These are phyloP conservation scores for Penicillium expansum DNA, from an alignment of 2,329 filamentous ascomycete genomes.

Conservation along the genomic window DNA sequence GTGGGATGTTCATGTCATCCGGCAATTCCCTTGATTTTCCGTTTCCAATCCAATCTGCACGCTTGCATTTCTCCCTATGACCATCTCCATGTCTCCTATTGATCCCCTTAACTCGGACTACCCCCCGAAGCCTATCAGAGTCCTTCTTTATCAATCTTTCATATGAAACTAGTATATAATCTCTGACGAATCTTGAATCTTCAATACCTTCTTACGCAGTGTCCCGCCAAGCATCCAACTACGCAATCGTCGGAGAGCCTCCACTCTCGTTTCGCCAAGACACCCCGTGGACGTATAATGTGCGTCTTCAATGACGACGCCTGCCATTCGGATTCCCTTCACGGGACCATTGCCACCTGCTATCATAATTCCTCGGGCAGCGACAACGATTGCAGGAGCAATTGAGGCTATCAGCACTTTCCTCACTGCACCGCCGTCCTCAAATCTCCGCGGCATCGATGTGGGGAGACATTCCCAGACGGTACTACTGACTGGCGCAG, in stretches of 20 bases:
- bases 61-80: slow-evolving; percentile 1
- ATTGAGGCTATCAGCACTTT: slow-evolving; percentile 75
- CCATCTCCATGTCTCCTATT: neutral
- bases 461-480: slow-evolving; percentile 54
- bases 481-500: slow-evolving; percentile 74
- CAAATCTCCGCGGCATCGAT: slow-evolving; percentile 45
- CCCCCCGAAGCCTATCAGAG: neutral
- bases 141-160: neutral
- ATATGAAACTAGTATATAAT: neutral
- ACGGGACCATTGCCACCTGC: slow-evolving; percentile 77
- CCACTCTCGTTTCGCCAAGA: slow-evolving; percentile 14
- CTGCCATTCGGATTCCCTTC: slow-evolving; percentile 85
- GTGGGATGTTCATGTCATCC: slow-evolving; percentile 23
- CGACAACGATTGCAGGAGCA: slow-evolving; percentile 68
- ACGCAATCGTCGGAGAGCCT: slow-evolving; percentile 11
- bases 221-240: slow-evolving; percentile 6
- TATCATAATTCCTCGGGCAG: slow-evolving; percentile 69
- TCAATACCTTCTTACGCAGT: neutral
- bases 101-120: neutral
- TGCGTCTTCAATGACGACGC: slow-evolving; percentile 59
- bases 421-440: slow-evolving; percentile 60
- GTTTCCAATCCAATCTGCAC: slow-evolving; percentile 8
- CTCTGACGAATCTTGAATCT: neutral
- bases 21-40: slow-evolving; percentile 19
- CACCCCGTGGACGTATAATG: slow-evolving; percentile 15